Evolutionary conservation across 768 basidiomycete genomes (phyloP).

Genomic region (Wakefieldia striispora): DNA sequence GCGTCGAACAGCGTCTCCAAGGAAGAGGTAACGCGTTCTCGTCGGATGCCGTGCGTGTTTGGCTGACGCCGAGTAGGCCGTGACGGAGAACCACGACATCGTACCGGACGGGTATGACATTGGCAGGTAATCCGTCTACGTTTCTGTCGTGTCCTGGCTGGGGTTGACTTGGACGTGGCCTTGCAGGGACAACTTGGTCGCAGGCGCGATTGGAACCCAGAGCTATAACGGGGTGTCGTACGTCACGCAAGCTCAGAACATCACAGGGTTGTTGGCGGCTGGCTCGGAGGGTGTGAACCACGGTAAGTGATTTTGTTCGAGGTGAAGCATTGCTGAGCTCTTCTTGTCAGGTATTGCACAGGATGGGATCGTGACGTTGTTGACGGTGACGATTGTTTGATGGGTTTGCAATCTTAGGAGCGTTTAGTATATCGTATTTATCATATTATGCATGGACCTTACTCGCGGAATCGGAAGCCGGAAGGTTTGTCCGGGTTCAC

Average conservation of each 20-base stretch:
- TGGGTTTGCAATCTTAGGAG: not conserved
- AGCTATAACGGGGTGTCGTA: constrained; percentile 47
- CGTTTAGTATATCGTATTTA: not conserved
- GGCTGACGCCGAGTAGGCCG: constrained; percentile 18
- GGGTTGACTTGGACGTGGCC: not conserved
- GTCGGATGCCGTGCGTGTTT: no score
- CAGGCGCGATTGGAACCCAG: constrained; percentile 36
- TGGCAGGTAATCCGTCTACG: constrained; percentile 33
- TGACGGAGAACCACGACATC: constrained; percentile 39
- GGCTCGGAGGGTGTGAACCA: constrained; percentile 55
- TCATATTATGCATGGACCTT: no score
- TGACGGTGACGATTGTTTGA: constrained; percentile 50
- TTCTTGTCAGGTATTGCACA: constrained; percentile 45
- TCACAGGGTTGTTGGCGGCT: constrained; percentile 53
- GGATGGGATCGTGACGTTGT: constrained; percentile 53
- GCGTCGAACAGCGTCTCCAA: constrained; percentile 40
- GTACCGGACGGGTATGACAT: constrained; percentile 48
- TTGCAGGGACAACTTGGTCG: constrained; percentile 39
- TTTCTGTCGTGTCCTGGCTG: no score
- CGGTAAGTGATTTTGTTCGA: constrained; percentile 31
- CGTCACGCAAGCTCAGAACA: constrained; percentile 40
- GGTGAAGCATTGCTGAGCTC: not conserved
- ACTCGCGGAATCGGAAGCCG: no score
- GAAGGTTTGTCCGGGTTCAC: no score
- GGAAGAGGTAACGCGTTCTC: constrained; percentile 35